Evolutionary conservation across 768 basidiomycete species (phyloP), one percentile per base, ranked within the genome.

Genomic region (Tylopilus sp.): DNA sequence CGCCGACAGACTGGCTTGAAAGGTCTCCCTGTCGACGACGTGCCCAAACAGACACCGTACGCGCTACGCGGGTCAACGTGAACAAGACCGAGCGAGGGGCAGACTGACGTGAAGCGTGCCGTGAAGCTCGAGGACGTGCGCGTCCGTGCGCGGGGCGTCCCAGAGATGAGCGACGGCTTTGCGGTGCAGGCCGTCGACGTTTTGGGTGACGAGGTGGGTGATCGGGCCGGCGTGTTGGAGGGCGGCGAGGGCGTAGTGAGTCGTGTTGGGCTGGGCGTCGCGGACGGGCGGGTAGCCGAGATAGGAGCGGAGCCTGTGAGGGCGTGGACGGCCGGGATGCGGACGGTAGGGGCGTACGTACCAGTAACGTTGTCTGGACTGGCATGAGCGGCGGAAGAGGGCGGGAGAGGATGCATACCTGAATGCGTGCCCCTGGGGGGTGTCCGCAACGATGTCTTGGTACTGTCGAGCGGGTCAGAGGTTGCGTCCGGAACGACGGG

Each of bases 151-250:
- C n/a, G 63, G 64, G 48, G 66, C 71, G 55, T 64, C 71, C 71
- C 69, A 73, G 54, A 79, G 76, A 64, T 72, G 70, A 31, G 70
- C 52, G 19, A 89, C 70, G 9, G 92, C 89, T 71, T 90, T 92
- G 47, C 85, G 85, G 63, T 98, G 95, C 7, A 98, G 80, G 3
- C 93, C 94, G 63, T 98, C 96, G n/a, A 98, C 95, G 59, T 90
- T 90, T 69, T 87, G 88, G 0, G 96, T 98, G 56, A 98, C 83
- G 29, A 94, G 68, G 25, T 74, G 72, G 21, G 78, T 70, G 19
- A 89, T 74, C 48, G 84, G 69, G 3, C 78, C 80, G 10, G 86
- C 71, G 58, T 90, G 76, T 62, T 91, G 87, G 43, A 97, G 74
- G 3, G 93, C 91, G 6, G 90, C 87, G 25, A 98, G 72, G 10